Percentiles rank a stretch among this genome's conserved stretches.
phyloP scores from a whole-genome alignment of 2,329 filamentous ascomycete genomes.

The Aaosphaeria arxii region DNA sequence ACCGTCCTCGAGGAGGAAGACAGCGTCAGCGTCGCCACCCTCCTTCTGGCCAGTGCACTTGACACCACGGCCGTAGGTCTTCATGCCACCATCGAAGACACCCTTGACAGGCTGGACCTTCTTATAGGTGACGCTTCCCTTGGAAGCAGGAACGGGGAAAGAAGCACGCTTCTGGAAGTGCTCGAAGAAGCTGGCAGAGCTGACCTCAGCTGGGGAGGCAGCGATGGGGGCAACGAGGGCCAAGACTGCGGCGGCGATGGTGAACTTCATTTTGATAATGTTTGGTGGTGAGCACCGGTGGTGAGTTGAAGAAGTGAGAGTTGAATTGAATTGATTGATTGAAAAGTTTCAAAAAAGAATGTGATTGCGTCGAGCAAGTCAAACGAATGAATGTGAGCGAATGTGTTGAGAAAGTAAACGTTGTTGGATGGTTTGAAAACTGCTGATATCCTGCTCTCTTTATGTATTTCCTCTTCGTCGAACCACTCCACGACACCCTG shows the following conservation, averaged over 20 bases:
- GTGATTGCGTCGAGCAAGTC: conserved; percentile 2
- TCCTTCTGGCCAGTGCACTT: conserved; percentile 44
- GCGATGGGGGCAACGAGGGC: conserved; percentile 25
- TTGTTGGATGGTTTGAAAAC: background rate
- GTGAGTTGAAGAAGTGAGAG: background rate
- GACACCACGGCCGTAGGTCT: conserved; percentile 32
- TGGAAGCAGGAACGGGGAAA: conserved; percentile 28
- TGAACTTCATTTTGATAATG: conserved; percentile 31
- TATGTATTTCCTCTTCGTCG: background rate
- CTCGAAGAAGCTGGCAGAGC: conserved; percentile 21
- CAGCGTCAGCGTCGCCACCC: conserved; percentile 46
- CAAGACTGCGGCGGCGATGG: conserved; percentile 22
- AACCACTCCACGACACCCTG: too few relatives aligned
- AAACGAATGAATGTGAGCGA: conserved; percentile 2
- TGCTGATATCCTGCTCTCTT: background rate
- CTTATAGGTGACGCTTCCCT: conserved; percentile 29
- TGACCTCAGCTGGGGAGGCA: conserved; percentile 21
- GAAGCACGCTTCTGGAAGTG: conserved; percentile 25
- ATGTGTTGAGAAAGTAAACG: background rate
- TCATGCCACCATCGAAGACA: conserved; percentile 31
- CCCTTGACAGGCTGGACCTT: conserved; percentile 19
- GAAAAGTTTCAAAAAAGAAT: background rate
- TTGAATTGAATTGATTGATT: conserved; percentile 1
- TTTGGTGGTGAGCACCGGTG: background rate
- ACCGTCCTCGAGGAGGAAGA: conserved; percentile 53